Evolutionary conservation across 1,284 basidiomycete genomes (phyloP).

Genomic region (Microstroma glucosiphilum): DNA sequence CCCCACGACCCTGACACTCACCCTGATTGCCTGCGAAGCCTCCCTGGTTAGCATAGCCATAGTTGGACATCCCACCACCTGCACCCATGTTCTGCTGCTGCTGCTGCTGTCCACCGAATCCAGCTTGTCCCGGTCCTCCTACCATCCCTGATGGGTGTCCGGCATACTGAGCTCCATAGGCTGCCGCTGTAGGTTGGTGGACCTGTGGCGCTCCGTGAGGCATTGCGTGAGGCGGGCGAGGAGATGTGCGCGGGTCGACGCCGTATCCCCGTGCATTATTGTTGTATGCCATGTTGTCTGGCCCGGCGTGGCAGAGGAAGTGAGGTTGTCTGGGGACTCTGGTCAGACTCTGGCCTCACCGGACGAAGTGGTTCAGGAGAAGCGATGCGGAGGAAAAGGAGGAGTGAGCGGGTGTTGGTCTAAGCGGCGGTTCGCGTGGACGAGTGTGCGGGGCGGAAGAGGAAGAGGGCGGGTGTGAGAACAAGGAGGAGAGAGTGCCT

Average conservation of each 20-base stretch:
- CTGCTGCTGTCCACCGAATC: constrained; percentile 3
- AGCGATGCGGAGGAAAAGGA: no score
- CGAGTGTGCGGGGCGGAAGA: no score
- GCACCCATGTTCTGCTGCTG: constrained; percentile 5
- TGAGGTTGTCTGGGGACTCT: no score
- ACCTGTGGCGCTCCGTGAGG: constrained; percentile 23
- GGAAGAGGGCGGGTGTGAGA: no score
- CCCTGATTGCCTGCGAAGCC: constrained; percentile 44
- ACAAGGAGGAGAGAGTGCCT: no score
- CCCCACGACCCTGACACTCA: constrained; percentile 13
- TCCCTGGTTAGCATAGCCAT: constrained; percentile 35
- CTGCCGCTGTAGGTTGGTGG: constrained; percentile 38
- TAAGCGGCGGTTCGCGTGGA: no score
- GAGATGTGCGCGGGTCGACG: constrained; percentile 1
- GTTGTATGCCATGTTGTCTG: constrained; percentile 5
- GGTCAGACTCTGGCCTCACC: no score
- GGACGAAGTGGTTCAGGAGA: no score
- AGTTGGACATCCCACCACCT: constrained; percentile 12
- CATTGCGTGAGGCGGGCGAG: constrained; percentile 1
- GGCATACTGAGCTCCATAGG: constrained; percentile 38
- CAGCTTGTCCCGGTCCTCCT: not conserved
- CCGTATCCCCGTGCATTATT: not conserved
- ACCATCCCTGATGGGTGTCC: no score
- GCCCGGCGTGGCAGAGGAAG: no score
- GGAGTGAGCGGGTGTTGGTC: no score